Evolutionary conservation across 2,329 filamentous ascomycete genomes (phyloP), one percentile per base, ranked within the genome.

Genomic region (Ambrosiella cleistominuta): DNA sequence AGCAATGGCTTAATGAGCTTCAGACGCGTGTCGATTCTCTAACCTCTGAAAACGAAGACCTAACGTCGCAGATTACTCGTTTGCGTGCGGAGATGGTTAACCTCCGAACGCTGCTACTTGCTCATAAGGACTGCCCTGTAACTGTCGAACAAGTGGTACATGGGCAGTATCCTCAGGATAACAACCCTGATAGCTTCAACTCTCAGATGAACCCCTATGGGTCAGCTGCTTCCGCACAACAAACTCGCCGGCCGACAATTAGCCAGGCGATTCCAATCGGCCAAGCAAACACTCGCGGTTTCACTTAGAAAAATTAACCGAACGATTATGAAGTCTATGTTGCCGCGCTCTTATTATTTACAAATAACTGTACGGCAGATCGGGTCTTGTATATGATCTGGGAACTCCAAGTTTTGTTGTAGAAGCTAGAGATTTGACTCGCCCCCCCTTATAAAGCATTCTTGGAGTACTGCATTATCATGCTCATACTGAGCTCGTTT

Each of bases 1-100:
- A 98, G 77, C 93, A 97, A 68, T 98, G 93, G 93, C 79, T 97
- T 60, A 86, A 87, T 38, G 97, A 95, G 64, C 77, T 98, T 1
- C 93, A 98, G 69, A 81, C 81, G 58, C 97, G 97, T 70, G 91
- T 97, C 13, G 93, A 98, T 69, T 77, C 95, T 63, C 97, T 89
- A 67, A 90, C 85, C 62, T 84, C 78, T 0, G 93, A 98, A 70
- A 97, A 97, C 63, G 93, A 98, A 66, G 82, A 82, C 1, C 76
- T 98, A 39, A 87, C 84, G 15, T 77, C 83, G 2, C 91, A 93
- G 62, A 89, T 97, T 60, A 85, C 85, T 1, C 82, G 87, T 64
- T 74, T 97, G 5, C 80, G 89, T 36, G 91, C 97, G 67, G 93
- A 98, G 67, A 87, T 97, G 61, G 88, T 97, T 53, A 94, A 91